phyloP scores from a whole-genome alignment of 2,329 filamentous ascomycete genomes.

The Fusarium falciforme region DNA sequence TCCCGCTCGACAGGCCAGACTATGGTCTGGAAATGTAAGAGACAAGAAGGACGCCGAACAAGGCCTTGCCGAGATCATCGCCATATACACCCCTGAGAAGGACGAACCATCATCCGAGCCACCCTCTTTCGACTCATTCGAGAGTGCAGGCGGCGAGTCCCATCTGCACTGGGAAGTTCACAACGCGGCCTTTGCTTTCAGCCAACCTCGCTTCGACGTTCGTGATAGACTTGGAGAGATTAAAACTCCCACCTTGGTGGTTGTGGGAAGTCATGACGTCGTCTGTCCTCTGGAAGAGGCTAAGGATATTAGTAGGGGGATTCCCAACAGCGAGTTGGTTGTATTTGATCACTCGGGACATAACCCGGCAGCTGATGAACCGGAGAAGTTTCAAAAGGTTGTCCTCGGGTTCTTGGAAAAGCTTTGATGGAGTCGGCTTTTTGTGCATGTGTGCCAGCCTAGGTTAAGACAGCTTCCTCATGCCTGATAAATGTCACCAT shows the following conservation, averaged over 20 bases:
- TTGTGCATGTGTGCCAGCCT: not conserved
- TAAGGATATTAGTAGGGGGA: not conserved
- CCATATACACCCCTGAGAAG: not conserved
- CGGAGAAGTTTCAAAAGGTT: not conserved
- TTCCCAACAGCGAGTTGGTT: not conserved
- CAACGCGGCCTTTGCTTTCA: slow-evolving; percentile 9
- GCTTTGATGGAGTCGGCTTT: not conserved
- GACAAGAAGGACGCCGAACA: not conserved
- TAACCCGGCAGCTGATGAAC: slow-evolving; percentile 13
- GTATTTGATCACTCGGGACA: slow-evolving; percentile 11
- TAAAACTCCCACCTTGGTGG: not conserved
- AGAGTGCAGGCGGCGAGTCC: not conserved
- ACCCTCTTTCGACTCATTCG: not conserved
- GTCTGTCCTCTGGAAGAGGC: slow-evolving; percentile 15
- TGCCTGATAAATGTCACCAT: not conserved
- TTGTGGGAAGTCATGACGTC: slow-evolving; percentile 6
- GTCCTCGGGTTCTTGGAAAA: not conserved
- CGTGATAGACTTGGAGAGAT: not conserved
- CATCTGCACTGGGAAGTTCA: slow-evolving; percentile 15
- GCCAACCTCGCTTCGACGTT: slow-evolving; percentile 16
- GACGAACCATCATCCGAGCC: not conserved
- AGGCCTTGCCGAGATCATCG: slow-evolving; percentile 7
- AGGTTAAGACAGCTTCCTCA: not conserved
- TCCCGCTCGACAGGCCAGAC: slow-evolving; percentile 1
- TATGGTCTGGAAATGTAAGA: slow-evolving; percentile 7